Evolutionary conservation across 148 eudicot genomes (phyloP), one percentile per base, ranked within the genome.

Genomic region (Talinum fruticosum): DNA sequence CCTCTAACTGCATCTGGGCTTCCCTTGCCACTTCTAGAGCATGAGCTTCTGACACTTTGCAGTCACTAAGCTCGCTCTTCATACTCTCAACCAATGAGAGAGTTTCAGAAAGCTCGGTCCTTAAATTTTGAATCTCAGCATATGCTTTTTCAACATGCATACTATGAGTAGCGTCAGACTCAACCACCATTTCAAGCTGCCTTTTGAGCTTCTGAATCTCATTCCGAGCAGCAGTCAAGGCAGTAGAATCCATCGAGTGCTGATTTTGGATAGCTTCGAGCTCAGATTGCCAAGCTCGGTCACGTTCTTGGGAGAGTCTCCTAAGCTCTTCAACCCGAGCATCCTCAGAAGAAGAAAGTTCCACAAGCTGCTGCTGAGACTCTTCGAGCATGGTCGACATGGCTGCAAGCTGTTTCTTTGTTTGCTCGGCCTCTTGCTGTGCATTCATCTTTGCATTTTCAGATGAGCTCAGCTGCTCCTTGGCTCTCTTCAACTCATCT

Each of bases 231-330:
- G 97, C 84, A 32, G 93, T 76, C 66, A 94, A 79, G 23, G 95
- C 92, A 69, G 88, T 79, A 51, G 94, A 83, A 83, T 96, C 97
- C 86, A 90, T 83, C 0, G 90, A 83, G 82, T 91, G 87, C 64
- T 96, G 97, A 69, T 88, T 88, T 67, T 91, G 94, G 57, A 90
- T 71, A 71, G 94, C 92, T 76, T 96, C 93, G 0, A 96, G 87
- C 77, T 92, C 97, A 16, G 97, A 87, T 71, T 92, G 86, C 98
- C 98, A 94, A 26, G 88, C 92, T 61, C 84, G 85, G 49, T 94
- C 98, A 1, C 98, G 91, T 4, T 93, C 97, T 71, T 93, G 97
- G 28, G 98, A 93, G 75, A 91, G 82, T 73, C 87, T 87, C 3
- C 90, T 89, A 35, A 93, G 88, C 73, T 96, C 94, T 73, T 88